Evolutionary conservation across 768 basidiomycete species (phyloP).

Genomic region (Psilocybe subaeruginosa): DNA sequence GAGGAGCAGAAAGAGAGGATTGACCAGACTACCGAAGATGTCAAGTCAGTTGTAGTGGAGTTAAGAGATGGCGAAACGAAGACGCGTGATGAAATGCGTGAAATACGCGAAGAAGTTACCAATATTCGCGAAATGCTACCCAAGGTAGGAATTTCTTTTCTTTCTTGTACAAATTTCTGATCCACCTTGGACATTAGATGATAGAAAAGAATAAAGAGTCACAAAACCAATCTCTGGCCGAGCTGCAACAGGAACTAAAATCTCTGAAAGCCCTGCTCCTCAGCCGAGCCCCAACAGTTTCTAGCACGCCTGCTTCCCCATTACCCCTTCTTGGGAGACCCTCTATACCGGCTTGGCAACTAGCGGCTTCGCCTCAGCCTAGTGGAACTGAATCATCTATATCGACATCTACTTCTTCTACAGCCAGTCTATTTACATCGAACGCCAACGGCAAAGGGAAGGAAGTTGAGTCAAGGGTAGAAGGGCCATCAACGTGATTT

Average conservation of each 20-base stretch:
- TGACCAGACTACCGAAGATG: constrained; percentile 70
- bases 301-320: constrained; percentile 55
- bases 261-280: constrained; percentile 90
- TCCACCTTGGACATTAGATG: constrained; percentile 60
- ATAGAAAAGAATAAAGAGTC: constrained; percentile 90
- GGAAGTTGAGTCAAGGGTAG: constrained; percentile 30
- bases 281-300: constrained; percentile 60
- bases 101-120: constrained; percentile 90
- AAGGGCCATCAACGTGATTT: neutral
- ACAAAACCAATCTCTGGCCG: constrained; percentile 80
- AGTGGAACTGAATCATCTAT: constrained; percentile 9
- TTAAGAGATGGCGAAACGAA: constrained; percentile 79
- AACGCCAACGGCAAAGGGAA: constrained; percentile 57
- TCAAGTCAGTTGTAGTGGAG: constrained; percentile 71
- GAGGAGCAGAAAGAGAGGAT: constrained; percentile 79
- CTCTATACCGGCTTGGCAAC: constrained; percentile 91
- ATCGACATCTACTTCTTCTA: neutral
- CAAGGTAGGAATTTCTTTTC: constrained; percentile 59
- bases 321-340: constrained; percentile 60
- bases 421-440: neutral
- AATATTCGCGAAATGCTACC: constrained; percentile 92
- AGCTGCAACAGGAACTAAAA: constrained; percentile 92
- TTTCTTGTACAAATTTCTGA: constrained; percentile 1
- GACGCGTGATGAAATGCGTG: constrained; percentile 86
- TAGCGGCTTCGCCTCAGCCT: constrained; percentile 46